Evolutionary conservation across 306 rosid genomes (phyloP), one percentile per base, ranked within the genome.

Genomic region (Prunus mira): DNA sequence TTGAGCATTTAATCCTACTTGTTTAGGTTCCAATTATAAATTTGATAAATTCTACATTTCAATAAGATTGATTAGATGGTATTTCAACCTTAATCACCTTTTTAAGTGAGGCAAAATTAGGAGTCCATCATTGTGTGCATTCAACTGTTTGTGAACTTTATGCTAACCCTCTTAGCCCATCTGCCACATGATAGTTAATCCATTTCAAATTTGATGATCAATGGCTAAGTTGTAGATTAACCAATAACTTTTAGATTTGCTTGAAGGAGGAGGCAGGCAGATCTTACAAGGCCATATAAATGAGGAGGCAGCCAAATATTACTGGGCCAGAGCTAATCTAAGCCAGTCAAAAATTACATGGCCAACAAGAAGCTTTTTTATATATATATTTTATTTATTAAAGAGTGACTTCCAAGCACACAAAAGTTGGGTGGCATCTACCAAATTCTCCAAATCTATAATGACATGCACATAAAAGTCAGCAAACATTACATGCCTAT

Each of bases 251-350:
- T 38, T 38, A 38, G 43, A 38, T 8, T 38, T 6, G 18, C 54
- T 28, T 18, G 2, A 27, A 11, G 34, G 38, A 50, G 46, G 61
- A 49, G 49, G 73, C 73, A 49, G 11, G 61, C 28, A 56, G 28
- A 56, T 56, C 20, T 20, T 56, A 56, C 27, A 20, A 14, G 28
- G 28, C 50, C 74, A 57, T 56, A 15, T 11, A 45, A 55, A 9
- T 24, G 86, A 78, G 87, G 88, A 84, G 87, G 93, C 91, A 88
- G 72, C 79, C 82, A 80, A 82, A 91, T 88, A 86, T 88, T 91
- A 79, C 75, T 86, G 91, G 93, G 93, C 91, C 97, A 88, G 71
- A 75, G 84, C 80, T 70, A 87, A 85, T 89, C 92, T 79, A 80
- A 79, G 80, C 22, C 77, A 75, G 91, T 82, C 81, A 88, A 86